These are phyloP conservation scores for Pseudocercospora fuligena DNA, from an alignment of 2,329 filamentous ascomycete species.

Conservation along the genomic window DNA sequence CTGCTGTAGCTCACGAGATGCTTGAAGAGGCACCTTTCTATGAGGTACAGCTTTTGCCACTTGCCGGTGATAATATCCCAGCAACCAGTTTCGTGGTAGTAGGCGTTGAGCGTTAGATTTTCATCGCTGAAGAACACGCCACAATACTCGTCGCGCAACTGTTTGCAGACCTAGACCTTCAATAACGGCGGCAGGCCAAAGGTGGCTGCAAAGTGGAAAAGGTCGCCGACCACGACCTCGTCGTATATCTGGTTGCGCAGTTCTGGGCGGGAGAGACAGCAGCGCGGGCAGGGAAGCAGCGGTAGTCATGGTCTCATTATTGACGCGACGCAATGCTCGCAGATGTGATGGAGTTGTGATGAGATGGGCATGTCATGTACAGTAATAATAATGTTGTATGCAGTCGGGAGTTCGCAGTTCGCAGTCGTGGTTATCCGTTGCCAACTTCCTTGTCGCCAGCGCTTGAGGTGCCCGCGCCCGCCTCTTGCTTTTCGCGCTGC, in stretches of 20 bases:
- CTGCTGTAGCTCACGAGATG: constrained; percentile 22
- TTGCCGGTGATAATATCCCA: constrained; percentile 19
- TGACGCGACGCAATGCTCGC: neutral
- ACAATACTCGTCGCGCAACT: constrained; percentile 20
- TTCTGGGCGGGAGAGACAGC: constrained; percentile 25
- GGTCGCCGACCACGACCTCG: constrained; percentile 18
- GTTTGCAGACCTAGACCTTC: constrained; percentile 16
- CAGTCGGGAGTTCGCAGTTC: neutral
- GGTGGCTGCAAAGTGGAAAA: constrained; percentile 20
- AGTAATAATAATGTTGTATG: neutral
- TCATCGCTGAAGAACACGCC: constrained; percentile 22
- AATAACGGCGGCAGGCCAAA: constrained; percentile 18
- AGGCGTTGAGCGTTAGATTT: constrained; percentile 18
- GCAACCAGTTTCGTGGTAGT: constrained; percentile 19
- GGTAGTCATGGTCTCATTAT: neutral
- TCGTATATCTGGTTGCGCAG: constrained; percentile 22
- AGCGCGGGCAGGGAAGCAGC: constrained; percentile 5
- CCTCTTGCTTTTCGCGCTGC: neutral
- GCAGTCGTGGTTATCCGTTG: neutral
- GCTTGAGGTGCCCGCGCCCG: neutral
- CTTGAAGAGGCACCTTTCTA: constrained; percentile 14
- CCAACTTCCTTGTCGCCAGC: neutral
- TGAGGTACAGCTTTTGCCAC: constrained; percentile 18
- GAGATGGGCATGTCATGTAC: neutral
- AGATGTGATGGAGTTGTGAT: constrained; percentile 5